A percentile compares a stretch with the other conserved stretches of the same genome.
These are phyloP conservation scores for Lignosus rhinocerotis DNA, from an alignment of 1,284 basidiomycete species.

Conservation along the genomic window DNA sequence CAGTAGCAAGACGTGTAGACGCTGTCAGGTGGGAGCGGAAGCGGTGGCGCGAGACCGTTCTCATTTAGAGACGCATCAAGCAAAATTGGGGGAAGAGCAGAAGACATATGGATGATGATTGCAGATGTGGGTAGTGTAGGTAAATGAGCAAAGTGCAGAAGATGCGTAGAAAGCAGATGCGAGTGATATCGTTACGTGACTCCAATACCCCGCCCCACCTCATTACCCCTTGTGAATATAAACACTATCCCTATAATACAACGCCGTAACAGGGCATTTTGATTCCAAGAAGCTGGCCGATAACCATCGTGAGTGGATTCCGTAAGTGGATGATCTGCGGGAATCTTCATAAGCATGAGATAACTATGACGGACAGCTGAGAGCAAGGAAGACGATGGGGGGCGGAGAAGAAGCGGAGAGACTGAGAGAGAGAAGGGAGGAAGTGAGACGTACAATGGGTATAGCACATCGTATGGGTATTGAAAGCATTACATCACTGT, in stretches of 20 bases:
- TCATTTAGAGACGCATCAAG: background rate
- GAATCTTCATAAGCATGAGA: constrained; percentile 8
- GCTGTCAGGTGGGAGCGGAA: constrained; percentile 28
- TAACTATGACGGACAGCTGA: constrained; percentile 2
- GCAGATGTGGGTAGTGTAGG: constrained; percentile 11
- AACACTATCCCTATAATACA: constrained; percentile 22
- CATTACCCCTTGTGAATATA: constrained; percentile 26
- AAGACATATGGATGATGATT: constrained; percentile 16
- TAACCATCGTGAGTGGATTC: constrained; percentile 9
- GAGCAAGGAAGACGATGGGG: constrained; percentile 10
- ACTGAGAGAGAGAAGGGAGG: background rate
- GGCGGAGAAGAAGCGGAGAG: constrained; percentile 5
- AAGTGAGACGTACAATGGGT: constrained; percentile 25
- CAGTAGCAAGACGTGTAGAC: constrained; percentile 51
- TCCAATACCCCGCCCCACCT: constrained; percentile 6
- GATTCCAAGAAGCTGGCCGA: constrained; percentile 4
- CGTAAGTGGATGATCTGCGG: constrained; percentile 19
- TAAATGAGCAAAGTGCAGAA: constrained; percentile 10
- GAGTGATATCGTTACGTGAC: constrained; percentile 10
- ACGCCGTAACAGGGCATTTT: constrained; percentile 19
- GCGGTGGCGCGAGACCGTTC: background rate
- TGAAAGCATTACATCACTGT: constrained; percentile 22
- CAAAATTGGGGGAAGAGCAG: background rate
- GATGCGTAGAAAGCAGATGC: constrained; percentile 18
- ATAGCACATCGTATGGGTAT: constrained; percentile 29